Conservation (phyloP, 2,329 filamentous ascomycete genomes). For the Colletotrichum higginsianum region DNA sequence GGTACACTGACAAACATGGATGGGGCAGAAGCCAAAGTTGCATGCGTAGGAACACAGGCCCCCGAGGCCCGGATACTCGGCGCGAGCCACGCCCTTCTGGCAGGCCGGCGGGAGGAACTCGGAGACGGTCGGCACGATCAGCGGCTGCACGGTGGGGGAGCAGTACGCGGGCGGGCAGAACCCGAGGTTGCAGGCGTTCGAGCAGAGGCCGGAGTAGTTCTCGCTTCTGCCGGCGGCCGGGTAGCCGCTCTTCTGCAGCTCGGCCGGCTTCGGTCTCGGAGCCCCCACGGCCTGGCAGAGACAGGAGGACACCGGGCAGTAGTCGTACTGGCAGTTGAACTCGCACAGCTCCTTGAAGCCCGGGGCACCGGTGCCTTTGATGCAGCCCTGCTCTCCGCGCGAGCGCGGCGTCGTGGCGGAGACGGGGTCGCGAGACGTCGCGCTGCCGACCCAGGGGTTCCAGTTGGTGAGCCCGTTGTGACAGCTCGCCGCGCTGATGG, state of each 20-base stretch:
- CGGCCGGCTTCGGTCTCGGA: background rate
- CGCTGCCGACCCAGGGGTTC: constrained; percentile 33
- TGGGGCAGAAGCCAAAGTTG: constrained; percentile 20
- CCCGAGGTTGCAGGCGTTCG: constrained; percentile 9
- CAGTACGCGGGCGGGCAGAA: constrained; percentile 16
- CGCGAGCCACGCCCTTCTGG: background rate
- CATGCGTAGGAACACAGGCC: constrained; percentile 18
- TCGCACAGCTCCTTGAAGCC: constrained; percentile 53
- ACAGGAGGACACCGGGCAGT: constrained; percentile 45
- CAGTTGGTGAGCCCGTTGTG: constrained; percentile 21
- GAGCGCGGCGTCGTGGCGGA: background rate
- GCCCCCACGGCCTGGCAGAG: constrained; percentile 40
- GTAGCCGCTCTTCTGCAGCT: background rate
- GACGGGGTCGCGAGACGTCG: background rate
- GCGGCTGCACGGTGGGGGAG: background rate
- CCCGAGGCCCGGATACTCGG: background rate
- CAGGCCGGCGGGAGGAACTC: constrained; percentile 2
- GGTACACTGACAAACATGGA: background rate
- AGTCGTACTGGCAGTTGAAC: constrained; percentile 50
- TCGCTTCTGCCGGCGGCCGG: constrained; percentile 1
- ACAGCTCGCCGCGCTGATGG: too few relatives aligned
- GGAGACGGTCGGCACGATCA: background rate
- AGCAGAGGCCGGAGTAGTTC: constrained; percentile 9
- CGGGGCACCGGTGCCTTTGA: constrained; percentile 42
- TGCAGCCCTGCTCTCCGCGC: constrained; percentile 41